These are phyloP conservation scores for Berberis vulgaris DNA, from an alignment of 164 flowering plant genomes.

Conservation along the genomic window DNA sequence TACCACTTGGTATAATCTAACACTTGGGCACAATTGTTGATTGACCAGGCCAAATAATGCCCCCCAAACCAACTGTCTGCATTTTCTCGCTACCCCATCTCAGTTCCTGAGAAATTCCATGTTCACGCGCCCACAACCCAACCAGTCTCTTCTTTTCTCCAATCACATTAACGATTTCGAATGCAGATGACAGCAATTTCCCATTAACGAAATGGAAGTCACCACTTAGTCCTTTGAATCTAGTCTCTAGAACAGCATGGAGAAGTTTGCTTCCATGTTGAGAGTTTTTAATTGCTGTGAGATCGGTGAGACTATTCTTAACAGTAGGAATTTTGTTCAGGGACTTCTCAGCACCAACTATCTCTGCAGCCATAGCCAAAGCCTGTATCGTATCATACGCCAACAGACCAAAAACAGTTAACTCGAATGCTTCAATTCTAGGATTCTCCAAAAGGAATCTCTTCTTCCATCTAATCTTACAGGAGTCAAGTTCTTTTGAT, in stretches of 20 bases:
- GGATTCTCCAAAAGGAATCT: neutral
- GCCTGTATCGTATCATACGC: constrained; percentile 18
- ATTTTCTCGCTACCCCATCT: neutral
- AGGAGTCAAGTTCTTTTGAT: neutral
- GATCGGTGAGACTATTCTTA: neutral
- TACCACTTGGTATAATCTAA: constrained; percentile 34
- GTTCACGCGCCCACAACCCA: constrained; percentile 30
- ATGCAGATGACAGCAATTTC: constrained; percentile 17
- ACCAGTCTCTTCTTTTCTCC: constrained; percentile 20
- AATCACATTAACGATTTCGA: constrained; percentile 33
- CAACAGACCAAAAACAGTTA: constrained; percentile 11
- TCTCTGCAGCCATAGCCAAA: constrained; percentile 10
- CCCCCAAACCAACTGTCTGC: constrained; percentile 9
- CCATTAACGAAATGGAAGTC: constrained; percentile 30
- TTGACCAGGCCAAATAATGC: constrained; percentile 50
- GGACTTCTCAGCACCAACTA: neutral
- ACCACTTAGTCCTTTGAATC: constrained; percentile 30
- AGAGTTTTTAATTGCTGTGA: constrained; percentile 23
- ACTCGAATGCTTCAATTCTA: neutral
- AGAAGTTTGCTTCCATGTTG: constrained; percentile 21
- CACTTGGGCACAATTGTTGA: constrained; percentile 25
- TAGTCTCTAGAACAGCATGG: constrained; percentile 9
- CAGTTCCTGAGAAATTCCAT: constrained; percentile 18
- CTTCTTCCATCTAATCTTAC: constrained; percentile 4
- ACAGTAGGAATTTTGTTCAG: neutral